phyloP scores from a whole-genome alignment of 176 grass and related monocot genomes.

The Carex kokanica region DNA sequence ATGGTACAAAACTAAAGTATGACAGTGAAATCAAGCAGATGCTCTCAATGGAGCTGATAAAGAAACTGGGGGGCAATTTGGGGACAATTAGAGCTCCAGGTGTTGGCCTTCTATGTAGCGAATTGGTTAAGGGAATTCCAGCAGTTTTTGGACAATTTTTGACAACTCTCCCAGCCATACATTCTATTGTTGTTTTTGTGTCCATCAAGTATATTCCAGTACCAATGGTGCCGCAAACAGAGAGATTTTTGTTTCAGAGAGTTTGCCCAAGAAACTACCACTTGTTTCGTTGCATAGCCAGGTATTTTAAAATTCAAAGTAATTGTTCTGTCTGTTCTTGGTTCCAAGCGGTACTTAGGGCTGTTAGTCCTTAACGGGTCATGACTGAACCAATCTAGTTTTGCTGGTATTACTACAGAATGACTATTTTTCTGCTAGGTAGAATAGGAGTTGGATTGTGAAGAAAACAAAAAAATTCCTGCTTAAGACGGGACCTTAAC shows the following conservation, averaged over 20 bases:
- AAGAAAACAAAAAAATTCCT: not conserved
- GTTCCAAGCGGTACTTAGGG: not conserved
- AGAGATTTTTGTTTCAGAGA: constrained; percentile 93
- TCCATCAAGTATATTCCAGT: constrained; percentile 90
- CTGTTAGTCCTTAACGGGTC: not conserved
- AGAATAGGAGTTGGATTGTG: not conserved
- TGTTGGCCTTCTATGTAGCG: constrained; percentile 74
- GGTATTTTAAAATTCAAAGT: constrained; percentile 34
- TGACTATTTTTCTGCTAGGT: not conserved
- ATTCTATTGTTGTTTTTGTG: constrained; percentile 92
- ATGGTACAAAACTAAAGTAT: constrained; percentile 89
- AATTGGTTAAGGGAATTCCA: constrained; percentile 90
- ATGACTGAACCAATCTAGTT: not conserved
- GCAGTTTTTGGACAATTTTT: constrained; percentile 95
- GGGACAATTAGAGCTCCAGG: constrained; percentile 94
- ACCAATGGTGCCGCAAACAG: constrained; percentile 78
- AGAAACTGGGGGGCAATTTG: constrained; percentile 80
- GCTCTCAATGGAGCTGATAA: constrained; percentile 82
- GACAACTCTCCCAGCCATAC: constrained; percentile 84
- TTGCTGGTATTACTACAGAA: not conserved
- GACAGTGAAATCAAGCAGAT: constrained; percentile 86
- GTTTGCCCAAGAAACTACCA: constrained; percentile 83
- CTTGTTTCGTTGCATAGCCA: constrained; percentile 94
- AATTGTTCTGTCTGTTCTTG: not conserved
- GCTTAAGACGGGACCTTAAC: not conserved